Evolutionary conservation across 176 grass and related monocot genomes (phyloP).

Genomic region (Alopecurus myosuroides): DNA sequence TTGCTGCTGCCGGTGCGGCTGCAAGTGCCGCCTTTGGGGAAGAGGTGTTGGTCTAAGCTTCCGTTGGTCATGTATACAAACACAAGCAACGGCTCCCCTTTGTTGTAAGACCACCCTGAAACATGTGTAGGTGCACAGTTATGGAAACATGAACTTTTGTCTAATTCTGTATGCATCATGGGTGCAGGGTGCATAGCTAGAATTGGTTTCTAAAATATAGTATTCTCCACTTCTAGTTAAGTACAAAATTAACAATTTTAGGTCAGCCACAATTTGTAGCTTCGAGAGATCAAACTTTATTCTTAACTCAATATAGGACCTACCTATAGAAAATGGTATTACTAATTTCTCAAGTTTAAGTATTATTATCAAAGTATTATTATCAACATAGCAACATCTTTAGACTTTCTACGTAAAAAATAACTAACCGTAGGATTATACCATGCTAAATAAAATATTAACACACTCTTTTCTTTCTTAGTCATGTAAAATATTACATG

Average conservation of each 20-base stretch:
- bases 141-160: neutral
- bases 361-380: neutral
- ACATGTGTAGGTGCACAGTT: neutral
- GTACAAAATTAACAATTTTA: too few species aligned
- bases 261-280: too few species aligned
- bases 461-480: too few species aligned
- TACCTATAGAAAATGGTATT: neutral
- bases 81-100: neutral
- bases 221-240: too few species aligned
- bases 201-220: neutral
- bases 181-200: neutral
- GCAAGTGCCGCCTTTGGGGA: neutral
- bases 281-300: neutral
- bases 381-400: neutral
- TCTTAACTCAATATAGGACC: neutral
- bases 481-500: neutral
- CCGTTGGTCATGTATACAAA: neutral
- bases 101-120: constrained; percentile 27
- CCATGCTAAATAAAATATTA: neutral
- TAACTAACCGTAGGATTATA: too few species aligned
- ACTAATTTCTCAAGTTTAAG: neutral
- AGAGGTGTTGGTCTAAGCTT: neutral
- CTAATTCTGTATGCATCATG: neutral
- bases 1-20: too few species aligned
- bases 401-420: too few species aligned